Conservation (phyloP, 176 grass and related monocot species). For the Miscanthus lutarioriparius region DNA sequence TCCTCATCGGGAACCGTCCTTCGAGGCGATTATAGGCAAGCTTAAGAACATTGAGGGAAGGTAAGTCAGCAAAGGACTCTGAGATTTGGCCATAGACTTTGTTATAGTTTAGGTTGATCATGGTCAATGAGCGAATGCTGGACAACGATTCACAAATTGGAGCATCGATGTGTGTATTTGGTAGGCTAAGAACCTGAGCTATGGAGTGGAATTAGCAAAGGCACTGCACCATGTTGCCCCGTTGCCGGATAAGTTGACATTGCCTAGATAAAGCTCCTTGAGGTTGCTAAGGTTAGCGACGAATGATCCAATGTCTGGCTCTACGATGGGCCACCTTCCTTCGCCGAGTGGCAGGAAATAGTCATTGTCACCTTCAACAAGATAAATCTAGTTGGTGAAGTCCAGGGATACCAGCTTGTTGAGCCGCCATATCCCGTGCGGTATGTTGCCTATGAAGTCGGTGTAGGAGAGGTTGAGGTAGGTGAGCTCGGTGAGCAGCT, state of each 20-base stretch:
- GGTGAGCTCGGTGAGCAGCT: constrained; percentile 37
- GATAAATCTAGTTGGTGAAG: constrained; percentile 29
- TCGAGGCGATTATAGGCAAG: constrained; percentile 33
- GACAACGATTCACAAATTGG: constrained; percentile 32
- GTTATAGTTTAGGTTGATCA: constrained; percentile 40
- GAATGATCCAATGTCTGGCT: constrained; percentile 31
- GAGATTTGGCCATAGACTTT: constrained; percentile 30
- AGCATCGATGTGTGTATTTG: background rate
- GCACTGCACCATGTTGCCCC: constrained; percentile 42
- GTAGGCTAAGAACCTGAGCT: constrained; percentile 32
- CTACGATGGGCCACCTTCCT: background rate
- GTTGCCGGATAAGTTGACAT: constrained; percentile 38
- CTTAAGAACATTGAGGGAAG: constrained; percentile 34
- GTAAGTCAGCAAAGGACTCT: constrained; percentile 47
- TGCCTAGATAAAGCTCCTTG: constrained; percentile 36
- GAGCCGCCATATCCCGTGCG: constrained; percentile 30
- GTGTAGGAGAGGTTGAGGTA: constrained; percentile 60
- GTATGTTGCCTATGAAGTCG: constrained; percentile 39
- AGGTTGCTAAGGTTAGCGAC: constrained; percentile 48
- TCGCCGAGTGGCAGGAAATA: background rate
- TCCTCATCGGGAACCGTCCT: constrained; percentile 36
- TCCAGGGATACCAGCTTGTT: constrained; percentile 43
- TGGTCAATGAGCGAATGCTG: constrained; percentile 17
- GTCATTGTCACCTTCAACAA: background rate
- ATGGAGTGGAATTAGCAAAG: constrained; percentile 32